Percentiles rank a stretch among this genome's conserved stretches.
Conservation (phyloP, 2,329 filamentous ascomycete species). For the Lithohypha guttulata region DNA sequence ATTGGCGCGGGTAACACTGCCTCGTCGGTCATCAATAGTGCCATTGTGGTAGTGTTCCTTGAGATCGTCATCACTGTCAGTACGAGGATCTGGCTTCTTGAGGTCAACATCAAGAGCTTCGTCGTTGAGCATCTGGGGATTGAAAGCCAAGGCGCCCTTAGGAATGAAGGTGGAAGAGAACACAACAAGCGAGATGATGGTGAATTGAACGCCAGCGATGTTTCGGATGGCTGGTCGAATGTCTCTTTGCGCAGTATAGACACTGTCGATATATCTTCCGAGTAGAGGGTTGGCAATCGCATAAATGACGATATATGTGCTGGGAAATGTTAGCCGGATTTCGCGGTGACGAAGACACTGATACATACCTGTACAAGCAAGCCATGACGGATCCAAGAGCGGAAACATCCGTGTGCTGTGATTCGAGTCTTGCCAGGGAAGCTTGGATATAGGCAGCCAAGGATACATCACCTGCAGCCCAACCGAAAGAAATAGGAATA, state of each 20-base stretch:
- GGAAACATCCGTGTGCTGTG: constrained; percentile 36
- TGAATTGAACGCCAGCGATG: constrained; percentile 40
- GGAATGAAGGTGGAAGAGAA: constrained; percentile 38
- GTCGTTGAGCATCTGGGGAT: constrained; percentile 25
- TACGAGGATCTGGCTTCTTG: constrained; percentile 2
- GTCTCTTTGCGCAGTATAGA: constrained; percentile 28
- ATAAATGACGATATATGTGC: constrained; percentile 39
- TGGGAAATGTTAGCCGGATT: constrained; percentile 12
- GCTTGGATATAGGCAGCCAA: constrained; percentile 43
- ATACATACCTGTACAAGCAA: constrained; percentile 31
- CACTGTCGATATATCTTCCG: constrained; percentile 36
- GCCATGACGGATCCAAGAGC: constrained; percentile 43
- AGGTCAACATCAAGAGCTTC: constrained; percentile 9
- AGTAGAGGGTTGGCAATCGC: constrained; percentile 36
- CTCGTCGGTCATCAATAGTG: constrained; percentile 4
- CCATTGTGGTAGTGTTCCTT: constrained; percentile 7
- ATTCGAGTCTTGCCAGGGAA: constrained; percentile 37
- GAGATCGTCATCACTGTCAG: constrained; percentile 1
- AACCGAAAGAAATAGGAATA: constrained; percentile 39
- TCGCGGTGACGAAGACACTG: background rate
- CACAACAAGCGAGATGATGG: constrained; percentile 33
- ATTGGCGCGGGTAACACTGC: constrained; percentile 7
- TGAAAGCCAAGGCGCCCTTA: constrained; percentile 34
- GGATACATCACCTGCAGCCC: constrained; percentile 43
- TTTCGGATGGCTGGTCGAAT: constrained; percentile 34